Base-by-base conservation (phyloP, 257 asterid genomes). In the Galeopsis tetrahit region DNA sequence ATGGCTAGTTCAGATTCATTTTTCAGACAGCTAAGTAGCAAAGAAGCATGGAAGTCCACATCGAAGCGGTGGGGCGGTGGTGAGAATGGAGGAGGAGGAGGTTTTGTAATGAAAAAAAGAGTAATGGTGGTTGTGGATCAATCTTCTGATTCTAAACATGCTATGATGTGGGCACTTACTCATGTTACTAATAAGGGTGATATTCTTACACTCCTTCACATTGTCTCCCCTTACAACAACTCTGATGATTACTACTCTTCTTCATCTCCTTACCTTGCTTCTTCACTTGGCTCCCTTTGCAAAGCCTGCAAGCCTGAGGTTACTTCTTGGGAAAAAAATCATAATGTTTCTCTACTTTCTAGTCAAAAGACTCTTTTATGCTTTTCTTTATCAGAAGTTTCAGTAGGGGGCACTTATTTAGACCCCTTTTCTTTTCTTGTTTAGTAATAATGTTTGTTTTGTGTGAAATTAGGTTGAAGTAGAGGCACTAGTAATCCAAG, bases 91-190 rank as follows among this genome's bases (percentile, higher is more conserved):
- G 73, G 55, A 9, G 51, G 81, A 1, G 60, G 62, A 1, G 59
- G 44, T 7, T 66, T 85, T 14, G 87, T 80, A 64, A 68, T 81
- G 91, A 86, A 90, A 86, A 90, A 93, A 51, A 87, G 96, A 76
- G 97, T 93, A 7, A 90, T 93, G 98, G 97, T 93, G 72, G 90
- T 93, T 1, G 94, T 93, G 79, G 98, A 93, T 79, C 84, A 90
- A 42, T 66, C 85, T 44, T 80, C 96, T 7, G 84, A 86, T 67
- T 85, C 91, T 0, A 90, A 89, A 31, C 96, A 93, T 73, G 98
- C 98, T 1, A 89, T 93, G 97, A 91, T 89, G 94, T 93, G 97
- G 97, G 97, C 98, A 17, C 87, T 93, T 1, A 87, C 96, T 62
- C 97, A 91, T 81, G 94, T 91, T 2, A 74, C 97, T 2, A 88